Evolutionary conservation across 306 rosid genomes (phyloP).

Genomic region (Astragalus membranaceus): DNA sequence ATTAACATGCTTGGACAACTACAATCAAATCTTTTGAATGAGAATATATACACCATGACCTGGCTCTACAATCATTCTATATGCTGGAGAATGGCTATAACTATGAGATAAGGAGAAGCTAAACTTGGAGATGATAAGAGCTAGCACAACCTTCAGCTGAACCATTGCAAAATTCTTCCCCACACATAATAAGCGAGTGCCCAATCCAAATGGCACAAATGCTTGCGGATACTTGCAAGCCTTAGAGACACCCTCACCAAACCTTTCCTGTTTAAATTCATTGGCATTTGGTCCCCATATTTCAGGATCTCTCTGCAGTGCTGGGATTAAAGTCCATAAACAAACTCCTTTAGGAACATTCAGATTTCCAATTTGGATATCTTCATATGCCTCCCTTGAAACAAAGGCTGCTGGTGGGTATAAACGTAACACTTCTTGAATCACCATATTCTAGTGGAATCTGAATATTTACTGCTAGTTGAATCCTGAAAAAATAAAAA

Average conservation of each 20-base stretch:
- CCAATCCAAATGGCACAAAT: conserved; percentile 77
- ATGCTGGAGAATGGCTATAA: conserved; percentile 68
- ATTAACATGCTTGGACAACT: not conserved
- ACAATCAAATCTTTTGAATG: conserved; percentile 30
- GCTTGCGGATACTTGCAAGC: conserved; percentile 72
- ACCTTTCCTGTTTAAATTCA: conserved; percentile 81
- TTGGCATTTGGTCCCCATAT: conserved; percentile 80
- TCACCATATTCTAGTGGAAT: too few species aligned
- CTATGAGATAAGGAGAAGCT: conserved; percentile 59
- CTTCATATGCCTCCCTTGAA: too few species aligned
- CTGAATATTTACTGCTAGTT: too few species aligned
- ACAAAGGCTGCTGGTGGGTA: too few species aligned
- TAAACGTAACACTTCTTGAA: too few species aligned
- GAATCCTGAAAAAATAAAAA: too few species aligned
- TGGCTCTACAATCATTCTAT: conserved; percentile 79
- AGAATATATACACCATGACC: conserved; percentile 54
- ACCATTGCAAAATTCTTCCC: conserved; percentile 86
- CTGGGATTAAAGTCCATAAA: conserved; percentile 78
- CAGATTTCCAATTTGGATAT: too few species aligned
- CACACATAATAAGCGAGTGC: conserved; percentile 65
- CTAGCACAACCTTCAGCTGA: conserved; percentile 51
- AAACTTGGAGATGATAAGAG: conserved; percentile 45
- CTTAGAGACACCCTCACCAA: conserved; percentile 60
- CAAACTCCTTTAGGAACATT: conserved; percentile 63
- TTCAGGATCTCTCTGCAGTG: conserved; percentile 65